Percentiles rank a stretch among this genome's conserved stretches.
Evolutionary conservation across 2,329 filamentous ascomycete genomes (phyloP).

Genomic region (Ophiostoma pallidulum): DNA sequence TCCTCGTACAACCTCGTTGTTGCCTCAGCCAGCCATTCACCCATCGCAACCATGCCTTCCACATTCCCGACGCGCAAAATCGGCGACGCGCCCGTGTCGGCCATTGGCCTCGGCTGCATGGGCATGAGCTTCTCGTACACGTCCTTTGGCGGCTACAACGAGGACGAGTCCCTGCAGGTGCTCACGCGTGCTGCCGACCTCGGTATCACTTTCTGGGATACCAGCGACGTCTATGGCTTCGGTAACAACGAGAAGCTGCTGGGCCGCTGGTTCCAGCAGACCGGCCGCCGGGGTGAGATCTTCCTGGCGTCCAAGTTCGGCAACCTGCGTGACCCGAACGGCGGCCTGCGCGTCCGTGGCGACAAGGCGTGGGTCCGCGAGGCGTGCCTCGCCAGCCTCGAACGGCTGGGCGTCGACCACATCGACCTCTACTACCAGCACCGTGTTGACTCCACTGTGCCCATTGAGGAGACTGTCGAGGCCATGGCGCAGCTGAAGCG

Average conservation of each 20-base stretch:
- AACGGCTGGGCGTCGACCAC: slow-evolving; percentile 35
- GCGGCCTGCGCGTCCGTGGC: slow-evolving; percentile 19
- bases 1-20: too few relatives aligned
- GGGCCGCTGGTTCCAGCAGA: slow-evolving; percentile 4
- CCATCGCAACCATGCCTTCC: too few relatives aligned
- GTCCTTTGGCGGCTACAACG: too few relatives aligned
- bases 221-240: too few relatives aligned
- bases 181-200: too few relatives aligned
- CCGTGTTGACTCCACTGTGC: slow-evolving; percentile 10
- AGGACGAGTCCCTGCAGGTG: too few relatives aligned
- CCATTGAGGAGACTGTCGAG: slow-evolving; percentile 13
- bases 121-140: too few relatives aligned
- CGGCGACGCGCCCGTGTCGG: too few relatives aligned
- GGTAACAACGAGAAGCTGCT: slow-evolving; percentile 6
- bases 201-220: too few relatives aligned
- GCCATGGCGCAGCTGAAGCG: slow-evolving; percentile 10
- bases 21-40: too few relatives aligned
- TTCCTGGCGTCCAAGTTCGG: slow-evolving; percentile 9
- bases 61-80: too few relatives aligned
- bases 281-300: not conserved
- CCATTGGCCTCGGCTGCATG: too few relatives aligned
- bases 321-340: slow-evolving; percentile 18
- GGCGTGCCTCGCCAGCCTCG: slow-evolving; percentile 30
- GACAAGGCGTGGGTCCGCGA: slow-evolving; percentile 22
- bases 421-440: slow-evolving; percentile 39